Conservation (phyloP, 2,329 filamentous ascomycete species). For the Xylariaceae sp. region DNA sequence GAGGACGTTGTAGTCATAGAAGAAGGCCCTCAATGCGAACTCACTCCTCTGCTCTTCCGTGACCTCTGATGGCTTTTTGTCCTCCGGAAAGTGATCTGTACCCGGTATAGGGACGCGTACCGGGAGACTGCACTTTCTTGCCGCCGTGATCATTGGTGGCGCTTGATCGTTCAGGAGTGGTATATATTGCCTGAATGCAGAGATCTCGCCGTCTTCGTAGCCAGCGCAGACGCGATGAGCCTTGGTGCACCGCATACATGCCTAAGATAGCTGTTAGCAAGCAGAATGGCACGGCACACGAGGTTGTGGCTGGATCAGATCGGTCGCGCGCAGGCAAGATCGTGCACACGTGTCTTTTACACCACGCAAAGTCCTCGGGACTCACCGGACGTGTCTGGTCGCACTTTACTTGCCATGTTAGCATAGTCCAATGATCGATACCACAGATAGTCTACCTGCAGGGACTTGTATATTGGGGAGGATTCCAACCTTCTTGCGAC, state of each 20-base stretch:
- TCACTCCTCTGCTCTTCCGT: slow-evolving; percentile 10
- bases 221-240: slow-evolving; percentile 15
- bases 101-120: slow-evolving; percentile 12
- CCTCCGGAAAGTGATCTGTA: slow-evolving; percentile 13
- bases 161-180: not conserved
- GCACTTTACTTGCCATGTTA: slow-evolving; percentile 10
- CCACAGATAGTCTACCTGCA: not conserved
- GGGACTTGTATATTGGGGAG: not conserved
- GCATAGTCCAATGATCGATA: not conserved
- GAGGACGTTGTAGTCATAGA: slow-evolving; percentile 19
- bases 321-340: too few species aligned
- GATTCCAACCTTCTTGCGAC: slow-evolving; percentile 16
- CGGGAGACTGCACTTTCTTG: slow-evolving; percentile 19
- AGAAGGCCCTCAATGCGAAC: slow-evolving; percentile 16
- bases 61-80: slow-evolving; percentile 10
- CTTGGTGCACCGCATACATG: slow-evolving; percentile 16
- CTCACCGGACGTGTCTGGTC: slow-evolving; percentile 19
- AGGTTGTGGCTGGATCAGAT: not conserved
- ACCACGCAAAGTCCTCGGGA: not conserved
- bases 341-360: not conserved
- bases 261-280: slow-evolving; percentile 7
- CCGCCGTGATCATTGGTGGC: slow-evolving; percentile 3
- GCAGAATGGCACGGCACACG: not conserved
- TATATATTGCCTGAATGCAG: not conserved
- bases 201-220: slow-evolving; percentile 2